Conservation (phyloP, 352 stramenopile genomes). For the Globisporangium nodosum region DNA sequence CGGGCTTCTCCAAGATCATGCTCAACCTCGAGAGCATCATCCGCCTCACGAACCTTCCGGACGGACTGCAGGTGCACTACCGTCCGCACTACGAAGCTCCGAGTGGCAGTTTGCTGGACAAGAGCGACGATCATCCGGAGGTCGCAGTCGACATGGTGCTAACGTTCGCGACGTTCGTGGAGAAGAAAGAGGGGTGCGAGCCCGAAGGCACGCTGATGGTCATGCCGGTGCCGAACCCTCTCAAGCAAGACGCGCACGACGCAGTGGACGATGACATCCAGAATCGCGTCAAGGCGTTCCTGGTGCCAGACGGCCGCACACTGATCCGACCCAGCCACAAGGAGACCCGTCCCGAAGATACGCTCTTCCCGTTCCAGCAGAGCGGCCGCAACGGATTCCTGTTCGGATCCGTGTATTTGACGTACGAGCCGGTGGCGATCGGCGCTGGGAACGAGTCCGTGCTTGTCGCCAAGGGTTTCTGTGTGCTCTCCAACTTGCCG, state of each 20-base stretch:
- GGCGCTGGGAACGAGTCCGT: conserved; percentile 37
- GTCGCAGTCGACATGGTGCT: conserved; percentile 50
- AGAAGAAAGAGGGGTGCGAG: conserved; percentile 36
- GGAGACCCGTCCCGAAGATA: conserved; percentile 38
- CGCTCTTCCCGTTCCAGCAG: conserved; percentile 74
- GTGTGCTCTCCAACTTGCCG: conserved; percentile 53
- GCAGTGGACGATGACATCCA: conserved; percentile 49
- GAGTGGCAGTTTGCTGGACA: conserved; percentile 19
- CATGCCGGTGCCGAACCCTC: conserved; percentile 38
- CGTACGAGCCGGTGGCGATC: conserved; percentile 51
- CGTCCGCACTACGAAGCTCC: conserved; percentile 64
- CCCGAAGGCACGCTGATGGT: conserved; percentile 44
- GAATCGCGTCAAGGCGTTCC: conserved; percentile 59
- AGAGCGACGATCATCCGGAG: conserved; percentile 22
- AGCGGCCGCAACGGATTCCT: conserved; percentile 66
- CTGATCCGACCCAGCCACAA: conserved; percentile 31
- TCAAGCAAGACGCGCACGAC: conserved; percentile 17
- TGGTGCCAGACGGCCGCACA: conserved; percentile 58
- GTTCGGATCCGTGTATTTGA: conserved; percentile 74
- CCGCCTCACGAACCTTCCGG: conserved; percentile 67
- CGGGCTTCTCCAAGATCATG: conserved; percentile 48
- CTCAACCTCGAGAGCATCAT: conserved; percentile 85
- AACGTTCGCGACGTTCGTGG: conserved; percentile 66
- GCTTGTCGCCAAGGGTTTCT: conserved; percentile 65
- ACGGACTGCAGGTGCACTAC: conserved; percentile 80